Conservation (phyloP, 495 filamentous ascomycete species). For the Tuber umbilicatum region DNA sequence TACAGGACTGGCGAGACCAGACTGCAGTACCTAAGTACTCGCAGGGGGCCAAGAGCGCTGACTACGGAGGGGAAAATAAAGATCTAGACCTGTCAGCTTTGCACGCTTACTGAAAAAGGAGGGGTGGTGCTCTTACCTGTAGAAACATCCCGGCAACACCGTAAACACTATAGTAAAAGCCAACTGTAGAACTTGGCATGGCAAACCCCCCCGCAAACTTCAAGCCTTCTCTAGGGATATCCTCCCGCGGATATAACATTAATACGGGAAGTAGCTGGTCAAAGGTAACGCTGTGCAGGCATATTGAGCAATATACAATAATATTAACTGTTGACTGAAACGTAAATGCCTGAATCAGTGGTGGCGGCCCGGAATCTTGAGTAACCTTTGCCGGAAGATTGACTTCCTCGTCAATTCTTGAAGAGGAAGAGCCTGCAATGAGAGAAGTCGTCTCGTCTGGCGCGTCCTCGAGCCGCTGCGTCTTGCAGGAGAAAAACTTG, state of each 20-base stretch:
- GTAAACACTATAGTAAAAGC: constrained; percentile 61
- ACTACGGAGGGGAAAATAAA: constrained; percentile 62
- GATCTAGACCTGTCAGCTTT: constrained; percentile 40
- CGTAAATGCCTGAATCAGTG: constrained; percentile 62
- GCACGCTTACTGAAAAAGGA: background rate
- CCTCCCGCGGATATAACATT: constrained; percentile 58
- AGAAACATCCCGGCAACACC: constrained; percentile 62
- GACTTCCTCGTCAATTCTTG: constrained; percentile 42
- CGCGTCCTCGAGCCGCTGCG: constrained; percentile 42
- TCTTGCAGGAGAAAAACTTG: constrained; percentile 41
- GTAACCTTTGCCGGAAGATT: constrained; percentile 3
- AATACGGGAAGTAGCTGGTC: constrained; percentile 68
- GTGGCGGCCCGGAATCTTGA: constrained; percentile 43
- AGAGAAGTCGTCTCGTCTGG: constrained; percentile 33
- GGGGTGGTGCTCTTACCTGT: constrained; percentile 44
- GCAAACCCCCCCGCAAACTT: constrained; percentile 68
- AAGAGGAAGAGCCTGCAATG: constrained; percentile 23
- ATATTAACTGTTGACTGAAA: constrained; percentile 71
- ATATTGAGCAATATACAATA: constrained; percentile 51
- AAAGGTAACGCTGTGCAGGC: constrained; percentile 70
- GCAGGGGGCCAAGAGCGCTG: constrained; percentile 55
- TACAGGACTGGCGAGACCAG: constrained; percentile 63
- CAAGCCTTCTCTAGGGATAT: constrained; percentile 46
- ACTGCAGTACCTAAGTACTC: constrained; percentile 54
- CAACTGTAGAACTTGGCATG: constrained; percentile 60